Base-by-base conservation (phyloP, 768 basidiomycete genomes). In the Tulasnella sp. region DNA sequence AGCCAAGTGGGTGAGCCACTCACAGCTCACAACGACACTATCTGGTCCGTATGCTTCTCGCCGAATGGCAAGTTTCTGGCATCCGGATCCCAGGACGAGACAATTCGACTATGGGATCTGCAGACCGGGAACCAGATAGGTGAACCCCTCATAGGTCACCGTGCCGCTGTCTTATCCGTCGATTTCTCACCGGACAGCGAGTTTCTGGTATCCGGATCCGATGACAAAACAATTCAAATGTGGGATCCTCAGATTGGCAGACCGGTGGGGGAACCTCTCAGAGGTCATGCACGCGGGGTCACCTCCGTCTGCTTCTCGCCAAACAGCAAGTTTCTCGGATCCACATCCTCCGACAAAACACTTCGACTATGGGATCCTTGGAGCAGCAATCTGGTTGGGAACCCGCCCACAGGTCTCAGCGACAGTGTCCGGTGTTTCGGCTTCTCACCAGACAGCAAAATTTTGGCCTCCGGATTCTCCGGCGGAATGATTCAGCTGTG, bases 201-300 rank as follows among this genome's bases (percentile, higher is more conserved):
- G 44, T 14, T 58, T 39, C 46, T 81, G 14, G 75, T 40, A 31
- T 75, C 80, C 1, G 80, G 78, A 21, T 81, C 74, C 16, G 0
- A 1, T 0, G 79, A 80, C 44, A 3, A 52, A 2, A 72, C 46
- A 19, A 44, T 81, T 68, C 62, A 95, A 74, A 85, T 98, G 79
- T 99, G 97, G 97, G 93, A 98, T 82, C 96, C 95, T 21, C 93
- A 93, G 84, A 92, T 92, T 0, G 96, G 97, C 36, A 94, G 94
- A 83, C 88, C 94, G 0, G 88, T 94, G 27, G 96, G 97, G 14
- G 93, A 96, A 77, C 94, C 94, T 0, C 86, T 98, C 81, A 94
- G 91, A 83, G 97, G 97, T 0, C 97, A 99, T 83, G 88, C 94
- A 38, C 98, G 98, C 87, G 98, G 96, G 0, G 27, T 68, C 62